Conservation (phyloP, 2,329 filamentous ascomycete genomes). For the Neodidymelliopsis sp. region DNA sequence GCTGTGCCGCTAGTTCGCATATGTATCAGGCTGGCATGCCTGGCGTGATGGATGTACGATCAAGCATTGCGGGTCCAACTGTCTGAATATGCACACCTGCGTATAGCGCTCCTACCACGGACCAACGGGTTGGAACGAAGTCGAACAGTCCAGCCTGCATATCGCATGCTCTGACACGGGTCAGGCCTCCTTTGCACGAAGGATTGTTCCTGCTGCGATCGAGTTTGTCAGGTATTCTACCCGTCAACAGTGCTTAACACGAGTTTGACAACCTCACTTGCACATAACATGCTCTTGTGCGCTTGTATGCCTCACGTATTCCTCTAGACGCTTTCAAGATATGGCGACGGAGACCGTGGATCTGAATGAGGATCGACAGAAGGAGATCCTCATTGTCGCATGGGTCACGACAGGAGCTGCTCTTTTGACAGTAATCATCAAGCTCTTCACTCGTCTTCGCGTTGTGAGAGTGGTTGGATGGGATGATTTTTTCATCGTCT, state of each 20-base stretch:
- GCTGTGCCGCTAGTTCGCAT: no score
- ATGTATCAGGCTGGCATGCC: no score
- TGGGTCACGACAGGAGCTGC: slow-evolving; percentile 17
- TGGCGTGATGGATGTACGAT: no score
- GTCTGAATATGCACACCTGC: not conserved
- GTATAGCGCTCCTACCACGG: not conserved
- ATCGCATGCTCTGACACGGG: not conserved
- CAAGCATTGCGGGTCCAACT: no score
- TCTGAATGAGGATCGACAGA: slow-evolving; percentile 4
- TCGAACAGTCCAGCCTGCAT: no score
- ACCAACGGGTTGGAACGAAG: not conserved
- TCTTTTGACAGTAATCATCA: slow-evolving; percentile 6
- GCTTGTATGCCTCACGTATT: not conserved
- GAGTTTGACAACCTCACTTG: not conserved
- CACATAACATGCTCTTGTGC: not conserved
- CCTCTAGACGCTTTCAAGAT: not conserved
- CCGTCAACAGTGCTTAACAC: not conserved
- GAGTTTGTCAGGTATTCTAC: not conserved
- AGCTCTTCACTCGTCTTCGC: slow-evolving; percentile 15
- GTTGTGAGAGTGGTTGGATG: slow-evolving; percentile 13
- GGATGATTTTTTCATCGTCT: slow-evolving; percentile 20
- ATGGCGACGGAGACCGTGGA: not conserved
- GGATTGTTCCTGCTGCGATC: not conserved
- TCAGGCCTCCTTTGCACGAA: not conserved
- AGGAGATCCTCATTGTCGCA: slow-evolving; percentile 13